Evolutionary conservation across 441 rosid genomes (phyloP).

Genomic region (Aquilaria agallochum): DNA sequence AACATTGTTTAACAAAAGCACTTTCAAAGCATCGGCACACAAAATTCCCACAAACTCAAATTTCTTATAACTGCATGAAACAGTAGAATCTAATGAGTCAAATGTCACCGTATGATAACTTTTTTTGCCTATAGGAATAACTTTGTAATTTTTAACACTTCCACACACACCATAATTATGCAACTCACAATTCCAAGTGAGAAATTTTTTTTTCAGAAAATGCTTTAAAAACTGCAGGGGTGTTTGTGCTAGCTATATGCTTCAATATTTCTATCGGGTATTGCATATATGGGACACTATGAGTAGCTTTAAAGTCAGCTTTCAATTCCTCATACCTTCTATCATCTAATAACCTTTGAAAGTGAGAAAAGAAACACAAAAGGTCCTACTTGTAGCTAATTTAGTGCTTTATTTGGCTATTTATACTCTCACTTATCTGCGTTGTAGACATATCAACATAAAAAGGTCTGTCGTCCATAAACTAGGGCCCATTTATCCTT

Average conservation of each 20-base stretch:
- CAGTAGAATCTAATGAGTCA: neutral
- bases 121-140: neutral
- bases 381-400: neutral
- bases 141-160: neutral
- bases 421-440: neutral
- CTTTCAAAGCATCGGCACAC: neutral
- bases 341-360: neutral
- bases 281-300: neutral
- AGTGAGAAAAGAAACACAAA: neutral
- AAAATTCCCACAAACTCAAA: neutral
- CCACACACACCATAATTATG: neutral
- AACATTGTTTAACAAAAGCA: neutral
- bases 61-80: neutral
- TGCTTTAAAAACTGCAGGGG: neutral
- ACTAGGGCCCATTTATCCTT: constrained; percentile 1
- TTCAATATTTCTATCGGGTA: neutral
- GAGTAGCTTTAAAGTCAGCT: neutral
- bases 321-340: neutral
- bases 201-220: neutral
- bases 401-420: neutral
- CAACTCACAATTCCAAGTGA: neutral
- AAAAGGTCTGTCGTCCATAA: neutral
- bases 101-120: neutral
- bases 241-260: neutral
- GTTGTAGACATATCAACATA: neutral